phyloP scores from a whole-genome alignment of 2,329 filamentous ascomycete species.

The Colletotrichum sp. region DNA sequence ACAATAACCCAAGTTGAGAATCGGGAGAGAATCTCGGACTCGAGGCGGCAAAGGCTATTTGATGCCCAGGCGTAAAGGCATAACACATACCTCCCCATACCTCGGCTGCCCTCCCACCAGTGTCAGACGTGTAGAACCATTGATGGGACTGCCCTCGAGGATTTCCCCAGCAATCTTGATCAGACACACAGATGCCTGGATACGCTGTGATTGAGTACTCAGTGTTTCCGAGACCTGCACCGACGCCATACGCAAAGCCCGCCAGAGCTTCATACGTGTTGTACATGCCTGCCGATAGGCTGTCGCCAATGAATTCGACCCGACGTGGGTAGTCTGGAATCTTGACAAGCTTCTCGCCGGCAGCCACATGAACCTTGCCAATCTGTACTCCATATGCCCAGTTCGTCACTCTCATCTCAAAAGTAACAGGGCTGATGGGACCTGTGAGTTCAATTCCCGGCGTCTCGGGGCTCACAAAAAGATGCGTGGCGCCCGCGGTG shows the following conservation, averaged over 20 bases:
- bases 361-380: slow-evolving; percentile 52
- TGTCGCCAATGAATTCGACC: slow-evolving; percentile 51
- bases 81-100: slow-evolving; percentile 46
- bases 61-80: neutral
- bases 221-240: slow-evolving; percentile 60
- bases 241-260: slow-evolving; percentile 60
- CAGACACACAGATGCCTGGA: slow-evolving; percentile 61
- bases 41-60: neutral
- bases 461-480: slow-evolving; percentile 53
- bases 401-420: slow-evolving; percentile 66
- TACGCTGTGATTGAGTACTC: slow-evolving; percentile 65
- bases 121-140: slow-evolving; percentile 63
- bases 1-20: neutral
- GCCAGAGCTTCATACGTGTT: slow-evolving; percentile 63
- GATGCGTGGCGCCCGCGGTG: slow-evolving; percentile 59
- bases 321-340: slow-evolving; percentile 37
- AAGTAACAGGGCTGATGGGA: slow-evolving; percentile 49
- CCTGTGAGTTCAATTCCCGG: slow-evolving; percentile 48
- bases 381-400: slow-evolving; percentile 67
- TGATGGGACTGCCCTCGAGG: slow-evolving; percentile 56
- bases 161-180: slow-evolving; percentile 61
- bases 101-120: slow-evolving; percentile 47
- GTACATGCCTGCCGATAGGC: slow-evolving; percentile 60
- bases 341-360: slow-evolving; percentile 49
- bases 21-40: neutral